Percentiles rank a stretch among this genome's conserved stretches.
phyloP scores from a whole-genome alignment of 176 grass and related monocot genomes.

The Oryza brachyantha region DNA sequence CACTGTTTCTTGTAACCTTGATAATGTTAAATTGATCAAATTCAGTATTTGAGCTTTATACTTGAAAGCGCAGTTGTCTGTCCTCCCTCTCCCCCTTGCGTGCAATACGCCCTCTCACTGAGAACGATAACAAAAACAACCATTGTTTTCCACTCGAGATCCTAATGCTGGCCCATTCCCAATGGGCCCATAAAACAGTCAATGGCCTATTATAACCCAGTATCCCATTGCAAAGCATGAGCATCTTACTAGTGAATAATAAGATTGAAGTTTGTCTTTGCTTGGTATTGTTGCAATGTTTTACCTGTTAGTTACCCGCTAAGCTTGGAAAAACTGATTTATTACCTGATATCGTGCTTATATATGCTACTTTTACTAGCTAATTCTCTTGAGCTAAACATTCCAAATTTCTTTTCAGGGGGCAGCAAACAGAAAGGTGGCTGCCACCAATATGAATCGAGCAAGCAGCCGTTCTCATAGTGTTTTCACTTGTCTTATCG shows the following conservation, averaged over 20 bases:
- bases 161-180: no score
- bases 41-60: neutral
- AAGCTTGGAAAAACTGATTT: neutral
- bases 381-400: neutral
- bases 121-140: no score
- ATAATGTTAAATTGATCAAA: conserved; percentile 2
- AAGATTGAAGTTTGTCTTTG: neutral
- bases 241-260: no score
- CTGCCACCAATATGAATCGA: conserved; percentile 97
- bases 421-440: conserved; percentile 92
- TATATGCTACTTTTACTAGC: conserved; percentile 13
- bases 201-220: no score
- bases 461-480: conserved; percentile 98
- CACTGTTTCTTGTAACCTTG: neutral
- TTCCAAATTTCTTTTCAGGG: conserved; percentile 54
- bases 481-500: conserved; percentile 95
- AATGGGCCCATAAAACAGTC: no score
- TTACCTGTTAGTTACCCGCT: neutral
- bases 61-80: no score
- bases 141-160: no score
- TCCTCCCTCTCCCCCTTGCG: no score
- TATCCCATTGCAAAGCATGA: no score
- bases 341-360: neutral
- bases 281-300: neutral
- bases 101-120: no score